phyloP scores from a whole-genome alignment of 2,329 filamentous ascomycete species.

The Xylaria arbuscula region DNA sequence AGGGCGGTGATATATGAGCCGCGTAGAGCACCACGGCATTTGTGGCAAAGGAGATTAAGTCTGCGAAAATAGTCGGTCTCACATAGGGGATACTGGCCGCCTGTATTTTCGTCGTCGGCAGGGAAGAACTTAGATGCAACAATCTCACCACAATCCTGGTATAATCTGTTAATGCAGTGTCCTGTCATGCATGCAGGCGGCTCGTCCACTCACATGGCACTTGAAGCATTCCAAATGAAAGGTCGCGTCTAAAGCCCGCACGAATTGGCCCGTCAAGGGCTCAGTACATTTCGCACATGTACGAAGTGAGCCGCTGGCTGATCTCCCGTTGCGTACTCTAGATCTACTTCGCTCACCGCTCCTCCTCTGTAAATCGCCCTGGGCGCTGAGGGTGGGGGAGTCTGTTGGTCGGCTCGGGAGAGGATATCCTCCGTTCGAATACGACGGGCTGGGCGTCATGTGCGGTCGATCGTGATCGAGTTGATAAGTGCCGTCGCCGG shows the following conservation, averaged over 20 bases:
- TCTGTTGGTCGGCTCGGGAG: conserved; percentile 49
- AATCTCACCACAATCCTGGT: conserved; percentile 93
- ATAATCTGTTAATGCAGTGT: conserved; percentile 30
- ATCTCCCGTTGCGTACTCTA: conserved; percentile 64
- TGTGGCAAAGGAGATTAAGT: conserved; percentile 88
- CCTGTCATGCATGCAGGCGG: conserved; percentile 8
- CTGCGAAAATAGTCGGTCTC: conserved; percentile 98
- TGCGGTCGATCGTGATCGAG: conserved; percentile 50
- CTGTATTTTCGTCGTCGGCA: conserved; percentile 87
- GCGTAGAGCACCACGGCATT: conserved; percentile 90
- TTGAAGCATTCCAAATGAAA: conserved; percentile 99
- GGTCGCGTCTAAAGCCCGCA: conserved; percentile 90
- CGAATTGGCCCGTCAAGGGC: conserved; percentile 92
- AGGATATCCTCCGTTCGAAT: conserved; percentile 46
- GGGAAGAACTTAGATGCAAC: conserved; percentile 99
- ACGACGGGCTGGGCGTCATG: conserved; percentile 50
- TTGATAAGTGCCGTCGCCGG: conserved; percentile 46
- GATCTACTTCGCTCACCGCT: conserved; percentile 70
- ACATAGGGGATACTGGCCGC: conserved; percentile 91
- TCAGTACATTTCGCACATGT: conserved; percentile 89
- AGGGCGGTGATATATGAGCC: conserved; percentile 98
- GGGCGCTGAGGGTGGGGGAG: conserved; percentile 54
- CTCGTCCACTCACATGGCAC: conserved; percentile 77
- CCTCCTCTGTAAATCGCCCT: conserved; percentile 61
- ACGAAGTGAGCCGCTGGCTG: conserved; percentile 69